Evolutionary conservation across 139 green algal species (phyloP), one percentile per base, ranked within the genome.

Genomic region (Zygnema cylindricum): DNA sequence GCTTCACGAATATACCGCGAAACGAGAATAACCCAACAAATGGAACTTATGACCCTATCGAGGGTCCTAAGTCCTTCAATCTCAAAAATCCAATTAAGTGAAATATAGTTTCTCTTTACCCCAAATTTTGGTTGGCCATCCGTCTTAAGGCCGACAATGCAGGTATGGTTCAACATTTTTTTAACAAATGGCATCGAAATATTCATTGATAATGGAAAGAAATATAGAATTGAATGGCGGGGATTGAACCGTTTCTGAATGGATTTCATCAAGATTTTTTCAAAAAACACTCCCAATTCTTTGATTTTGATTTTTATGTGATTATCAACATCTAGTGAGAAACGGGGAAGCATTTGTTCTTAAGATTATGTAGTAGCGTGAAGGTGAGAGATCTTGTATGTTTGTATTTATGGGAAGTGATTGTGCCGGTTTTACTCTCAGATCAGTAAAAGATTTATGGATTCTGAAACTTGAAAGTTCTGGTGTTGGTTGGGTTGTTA

Each of bases 11-110:
- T n/a, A n/a, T n/a, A n/a, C n/a, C n/a, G n/a, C n/a, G n/a, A n/a
- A n/a, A n/a, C n/a, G n/a, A n/a, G n/a, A n/a, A n/a, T n/a, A n/a
- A n/a, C n/a, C n/a, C n/a, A n/a, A n/a, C n/a, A n/a, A n/a, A n/a
- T 35, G 93, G 92, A 3, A 41, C 41, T 0, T 95, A 88, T 82
- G 90, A 93, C 39, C 43, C 73, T 23, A 77, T 78, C 23, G 21
- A 23, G 0, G 1, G 33, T 2, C 23, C 43, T 55, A 2, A 49
- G 0, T 32, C 22, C 0, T 86, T 90, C n/a, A 95, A 95, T 83
- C 54, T 85, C 0, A 22, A 38, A 2, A 88, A 95, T 76, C 93
- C 93, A 0, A 55, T 84, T 1, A 82, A 89, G 69, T 33, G 91
- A 0, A 90, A 95, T 92, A 91, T 90, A 25, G 78, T 75, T 3